Evolutionary conservation across 2,329 filamentous ascomycete species (phyloP).

Genomic region (Rosellinia necatrix): DNA sequence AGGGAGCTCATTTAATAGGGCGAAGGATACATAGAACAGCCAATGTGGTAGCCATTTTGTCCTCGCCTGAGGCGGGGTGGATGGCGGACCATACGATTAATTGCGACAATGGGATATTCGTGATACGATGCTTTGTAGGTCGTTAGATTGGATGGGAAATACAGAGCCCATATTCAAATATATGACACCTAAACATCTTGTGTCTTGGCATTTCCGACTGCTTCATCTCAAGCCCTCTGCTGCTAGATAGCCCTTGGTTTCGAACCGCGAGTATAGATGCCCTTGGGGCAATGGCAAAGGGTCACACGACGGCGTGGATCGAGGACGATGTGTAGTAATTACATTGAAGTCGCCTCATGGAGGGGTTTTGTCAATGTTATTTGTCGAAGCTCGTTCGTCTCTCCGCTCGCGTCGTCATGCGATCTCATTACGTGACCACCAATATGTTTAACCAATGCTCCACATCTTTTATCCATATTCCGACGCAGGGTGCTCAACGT

Average conservation of each 20-base stretch:
- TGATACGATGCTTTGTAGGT: background rate
- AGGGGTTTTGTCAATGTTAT: background rate
- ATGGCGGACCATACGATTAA: conserved; percentile 6
- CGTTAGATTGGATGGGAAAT: background rate
- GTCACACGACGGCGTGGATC: background rate
- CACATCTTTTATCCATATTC: conserved; percentile 13
- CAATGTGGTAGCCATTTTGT: background rate
- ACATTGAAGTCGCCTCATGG: background rate
- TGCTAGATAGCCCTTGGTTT: background rate
- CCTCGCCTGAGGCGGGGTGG: conserved; percentile 5
- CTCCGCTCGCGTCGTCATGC: conserved; percentile 8
- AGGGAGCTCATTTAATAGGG: background rate
- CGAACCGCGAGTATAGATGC: background rate
- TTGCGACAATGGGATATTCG: background rate
- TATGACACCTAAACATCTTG: background rate
- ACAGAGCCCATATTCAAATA: background rate
- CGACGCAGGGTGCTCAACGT: conserved; percentile 18
- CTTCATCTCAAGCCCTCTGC: background rate
- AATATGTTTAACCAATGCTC: conserved; percentile 4
- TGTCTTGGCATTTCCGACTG: background rate
- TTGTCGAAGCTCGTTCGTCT: conserved; percentile 4
- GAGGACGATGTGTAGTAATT: background rate
- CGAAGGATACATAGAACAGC: background rate
- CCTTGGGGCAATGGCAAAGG: background rate
- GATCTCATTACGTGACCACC: conserved; percentile 14